Conservation (phyloP, 495 filamentous ascomycete species). For the Pseudoneurospora amorphoporcata region DNA sequence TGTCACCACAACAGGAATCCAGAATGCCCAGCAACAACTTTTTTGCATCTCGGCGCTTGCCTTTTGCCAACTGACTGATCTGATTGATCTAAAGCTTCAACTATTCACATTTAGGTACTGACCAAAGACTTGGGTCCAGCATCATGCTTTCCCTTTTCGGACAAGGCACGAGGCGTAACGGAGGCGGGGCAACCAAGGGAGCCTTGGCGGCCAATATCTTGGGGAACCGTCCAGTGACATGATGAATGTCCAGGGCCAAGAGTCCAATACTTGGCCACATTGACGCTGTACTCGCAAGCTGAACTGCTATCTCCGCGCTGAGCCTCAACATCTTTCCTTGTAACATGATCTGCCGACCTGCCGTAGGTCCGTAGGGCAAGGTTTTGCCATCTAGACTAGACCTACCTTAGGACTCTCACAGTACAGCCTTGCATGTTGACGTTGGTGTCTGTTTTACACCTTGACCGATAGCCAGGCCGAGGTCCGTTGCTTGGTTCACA, state of each 20-base stretch:
- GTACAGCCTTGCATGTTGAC: neutral
- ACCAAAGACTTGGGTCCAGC: neutral
- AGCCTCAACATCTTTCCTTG: neutral
- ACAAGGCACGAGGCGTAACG: neutral
- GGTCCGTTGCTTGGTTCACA: neutral
- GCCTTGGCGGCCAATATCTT: neutral
- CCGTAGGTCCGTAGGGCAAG: neutral
- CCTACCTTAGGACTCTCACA: no score
- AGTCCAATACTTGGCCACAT: neutral
- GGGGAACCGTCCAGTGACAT: neutral
- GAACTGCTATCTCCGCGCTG: neutral
- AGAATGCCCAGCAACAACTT: neutral
- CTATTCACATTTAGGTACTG: neutral
- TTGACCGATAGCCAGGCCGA: neutral
- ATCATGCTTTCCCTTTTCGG: neutral
- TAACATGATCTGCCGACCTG: neutral
- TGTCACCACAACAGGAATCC: neutral
- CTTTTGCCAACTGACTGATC: neutral
- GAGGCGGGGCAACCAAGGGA: neutral
- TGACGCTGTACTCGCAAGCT: neutral
- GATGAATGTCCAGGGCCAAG: neutral
- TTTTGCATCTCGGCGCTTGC: no score
- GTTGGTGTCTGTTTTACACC: neutral
- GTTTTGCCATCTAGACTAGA: neutral
- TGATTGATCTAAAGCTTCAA: neutral